A percentile compares a stretch with the other conserved stretches of the same genome.
These are phyloP conservation scores for Nitzschia putrida DNA, from an alignment of 108 stramenopile species.

Conservation along the genomic window DNA sequence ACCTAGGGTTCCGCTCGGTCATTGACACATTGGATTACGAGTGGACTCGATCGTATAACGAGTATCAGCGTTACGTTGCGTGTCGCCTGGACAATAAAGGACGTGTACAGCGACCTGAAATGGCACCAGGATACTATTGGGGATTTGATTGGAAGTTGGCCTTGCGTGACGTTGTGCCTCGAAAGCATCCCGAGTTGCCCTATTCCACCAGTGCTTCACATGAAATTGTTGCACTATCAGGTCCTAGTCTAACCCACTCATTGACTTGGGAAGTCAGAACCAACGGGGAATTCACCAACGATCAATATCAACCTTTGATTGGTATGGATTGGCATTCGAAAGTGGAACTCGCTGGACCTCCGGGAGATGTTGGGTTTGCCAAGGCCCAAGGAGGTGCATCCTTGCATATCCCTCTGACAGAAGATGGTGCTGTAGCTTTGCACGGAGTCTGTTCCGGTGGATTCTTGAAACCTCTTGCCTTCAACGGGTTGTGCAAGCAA, in stretches of 20 bases:
- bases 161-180: conserved; percentile 67
- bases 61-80: conserved; percentile 55
- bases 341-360: conserved; percentile 73
- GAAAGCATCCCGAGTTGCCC: conserved; percentile 59
- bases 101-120: conserved; percentile 39
- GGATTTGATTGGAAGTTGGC: conserved; percentile 71
- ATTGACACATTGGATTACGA: conserved; percentile 71
- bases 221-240: conserved; percentile 64
- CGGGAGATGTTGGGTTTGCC: conserved; percentile 75
- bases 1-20: conserved; percentile 48
- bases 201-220: conserved; percentile 70
- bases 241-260: conserved; percentile 67
- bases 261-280: conserved; percentile 50
- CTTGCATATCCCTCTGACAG: conserved; percentile 52
- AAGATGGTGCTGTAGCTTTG: conserved; percentile 40
- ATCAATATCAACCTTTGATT: conserved; percentile 56
- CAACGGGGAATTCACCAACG: conserved; percentile 55
- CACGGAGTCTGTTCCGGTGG: conserved; percentile 62
- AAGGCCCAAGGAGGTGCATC: conserved; percentile 63
- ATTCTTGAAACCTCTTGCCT: conserved; percentile 52
- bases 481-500: conserved; percentile 58
- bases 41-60: conserved; percentile 70
- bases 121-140: conserved; percentile 44
- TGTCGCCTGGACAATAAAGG: conserved; percentile 59
- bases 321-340: conserved; percentile 58